phyloP scores from a whole-genome alignment of 2,329 filamentous ascomycete species.

The Penicillium sclerotiorum region DNA sequence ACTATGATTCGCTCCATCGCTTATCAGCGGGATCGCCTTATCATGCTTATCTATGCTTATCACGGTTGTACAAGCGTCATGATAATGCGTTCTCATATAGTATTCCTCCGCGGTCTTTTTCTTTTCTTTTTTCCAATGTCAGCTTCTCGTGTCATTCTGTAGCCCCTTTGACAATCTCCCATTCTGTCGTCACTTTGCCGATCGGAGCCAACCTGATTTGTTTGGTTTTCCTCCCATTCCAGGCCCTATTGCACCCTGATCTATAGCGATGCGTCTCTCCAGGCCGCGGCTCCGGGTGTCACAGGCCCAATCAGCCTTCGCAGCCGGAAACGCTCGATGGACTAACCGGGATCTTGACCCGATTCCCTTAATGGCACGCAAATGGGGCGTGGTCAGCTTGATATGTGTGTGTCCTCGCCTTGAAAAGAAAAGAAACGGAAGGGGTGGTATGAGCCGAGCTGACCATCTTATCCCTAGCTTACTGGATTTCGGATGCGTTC shows the following conservation, averaged over 20 bases:
- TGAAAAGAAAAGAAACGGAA: not conserved
- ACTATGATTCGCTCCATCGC: slow-evolving; percentile 2
- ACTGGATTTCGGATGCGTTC: slow-evolving; percentile 57
- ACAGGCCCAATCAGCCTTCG: slow-evolving; percentile 51
- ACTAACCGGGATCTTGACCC: slow-evolving; percentile 56
- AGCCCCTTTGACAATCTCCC: too few relatives aligned
- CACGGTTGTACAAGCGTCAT: not conserved
- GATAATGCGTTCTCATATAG: not conserved
- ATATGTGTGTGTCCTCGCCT: slow-evolving; percentile 29
- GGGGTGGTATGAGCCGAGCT: not conserved
- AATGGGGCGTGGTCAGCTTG: slow-evolving; percentile 52
- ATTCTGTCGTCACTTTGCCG: too few relatives aligned
- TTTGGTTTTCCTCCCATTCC: not conserved
- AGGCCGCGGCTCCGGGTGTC: slow-evolving; percentile 48
- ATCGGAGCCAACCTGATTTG: too few relatives aligned
- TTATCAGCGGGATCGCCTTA: not conserved
- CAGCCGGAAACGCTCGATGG: slow-evolving; percentile 47
- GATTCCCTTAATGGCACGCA: slow-evolving; percentile 45
- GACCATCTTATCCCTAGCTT: slow-evolving; percentile 34
- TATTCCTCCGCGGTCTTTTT: not conserved
- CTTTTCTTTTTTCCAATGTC: too few relatives aligned
- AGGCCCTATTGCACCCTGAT: not conserved
- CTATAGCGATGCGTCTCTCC: slow-evolving; percentile 31
- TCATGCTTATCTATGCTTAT: slow-evolving; percentile 3
- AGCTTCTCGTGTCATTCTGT: too few relatives aligned